Base-by-base conservation (phyloP, 164 flowering plant species). In the Piper betle region DNA sequence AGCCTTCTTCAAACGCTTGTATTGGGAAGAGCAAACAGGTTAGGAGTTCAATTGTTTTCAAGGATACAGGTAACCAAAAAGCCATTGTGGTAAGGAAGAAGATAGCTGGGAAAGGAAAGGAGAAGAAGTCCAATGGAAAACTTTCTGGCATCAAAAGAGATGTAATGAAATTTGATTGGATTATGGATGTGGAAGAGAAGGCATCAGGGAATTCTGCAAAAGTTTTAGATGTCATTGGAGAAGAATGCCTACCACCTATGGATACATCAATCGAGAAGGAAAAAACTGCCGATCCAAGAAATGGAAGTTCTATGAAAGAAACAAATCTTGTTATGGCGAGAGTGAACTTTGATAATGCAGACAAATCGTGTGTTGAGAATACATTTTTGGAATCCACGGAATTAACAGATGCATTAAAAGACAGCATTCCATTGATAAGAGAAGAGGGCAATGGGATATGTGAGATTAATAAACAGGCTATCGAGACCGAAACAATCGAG, bases 1-100 rank as follows among this genome's bases (percentile, higher is more conserved):
- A 63, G 60, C 74, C 75, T 59, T 5, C 64, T 53, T 54, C 70
- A 7, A 78, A 62, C 53, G 38, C 74, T n/a, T 37, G 13, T 15
- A 8, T 5, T 25, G 39, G 20, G 9, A 75, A 80, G 52, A 74
- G 68, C 20, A 42, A 57, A 53, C 64, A 70, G 63, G 67, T 64
- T 39, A 68, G 57, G 64, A 74, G 67, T 68, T 66, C 73, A 37
- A 58, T 65, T 53, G 50, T 43, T 15, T 6, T 15, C 50, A 6
- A 7, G 8, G 50, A 43, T 43, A 8, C 10, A 8, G 50, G 61
- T 19, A 59, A 40, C 1, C 25, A 54, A 2, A 71, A 70, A 61
- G 59, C 39, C 11, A 54, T 67, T 48, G 61, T 56, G 16, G 65
- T 65, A 46, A 53, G 63, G 53, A 8, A 46, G 63, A 75, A 71